These are phyloP conservation scores for Apodospora peruviana DNA, from an alignment of 495 filamentous ascomycete species.

Conservation along the genomic window DNA sequence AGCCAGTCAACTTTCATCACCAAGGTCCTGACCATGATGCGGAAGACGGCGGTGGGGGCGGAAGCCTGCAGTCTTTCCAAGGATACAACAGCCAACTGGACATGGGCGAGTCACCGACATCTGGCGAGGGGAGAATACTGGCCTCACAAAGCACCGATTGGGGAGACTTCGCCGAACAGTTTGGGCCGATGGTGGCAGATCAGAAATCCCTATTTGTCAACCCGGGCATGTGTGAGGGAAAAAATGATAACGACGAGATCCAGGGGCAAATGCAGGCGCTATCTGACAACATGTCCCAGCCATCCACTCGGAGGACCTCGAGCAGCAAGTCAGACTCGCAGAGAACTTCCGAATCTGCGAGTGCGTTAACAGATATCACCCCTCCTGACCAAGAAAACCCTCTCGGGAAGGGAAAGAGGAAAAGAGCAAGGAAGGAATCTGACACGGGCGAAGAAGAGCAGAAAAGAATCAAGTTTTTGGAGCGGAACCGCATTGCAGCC, in stretches of 20 bases:
- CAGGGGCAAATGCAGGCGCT: constrained; percentile 15
- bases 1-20: constrained; percentile 3
- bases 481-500: constrained; percentile 77
- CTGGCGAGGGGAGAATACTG: constrained; percentile 1
- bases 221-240: constrained; percentile 17
- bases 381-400: constrained; percentile 15
- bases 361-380: constrained; percentile 18
- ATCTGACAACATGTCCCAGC: constrained; percentile 10
- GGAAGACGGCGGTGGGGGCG: constrained; percentile 1
- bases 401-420: constrained; percentile 13
- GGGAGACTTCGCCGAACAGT: constrained; percentile 14
- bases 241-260: constrained; percentile 14
- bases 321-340: constrained; percentile 20
- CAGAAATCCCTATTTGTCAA: constrained; percentile 19
- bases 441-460: constrained; percentile 14
- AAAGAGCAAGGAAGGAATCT: constrained; percentile 10
- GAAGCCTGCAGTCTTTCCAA: constrained; percentile 11
- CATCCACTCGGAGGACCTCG: constrained; percentile 18
- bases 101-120: constrained; percentile 3
- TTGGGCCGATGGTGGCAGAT: constrained; percentile 10
- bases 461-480: constrained; percentile 52
- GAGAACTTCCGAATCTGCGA: constrained; percentile 16
- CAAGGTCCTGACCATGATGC: constrained; percentile 16
- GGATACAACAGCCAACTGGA: constrained; percentile 8
- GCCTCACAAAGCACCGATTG: constrained; percentile 7